Base-by-base conservation (phyloP, 192 early-diverging fungal species). In the Backusella mclennaniae region DNA sequence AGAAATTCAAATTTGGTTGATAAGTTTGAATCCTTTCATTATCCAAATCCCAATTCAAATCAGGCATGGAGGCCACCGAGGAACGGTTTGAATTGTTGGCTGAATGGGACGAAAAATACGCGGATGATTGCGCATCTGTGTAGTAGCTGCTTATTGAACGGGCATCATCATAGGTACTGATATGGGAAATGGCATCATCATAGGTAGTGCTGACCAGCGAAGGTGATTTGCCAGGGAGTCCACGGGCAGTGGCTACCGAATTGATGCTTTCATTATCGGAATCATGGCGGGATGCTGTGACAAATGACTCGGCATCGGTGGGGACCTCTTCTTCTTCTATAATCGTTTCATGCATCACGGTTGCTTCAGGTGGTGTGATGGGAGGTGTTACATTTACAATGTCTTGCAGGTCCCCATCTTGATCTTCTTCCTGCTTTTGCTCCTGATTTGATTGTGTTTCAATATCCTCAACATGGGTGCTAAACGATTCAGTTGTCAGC, bases 291-390 rank as follows among this genome's bases (percentile, higher is more conserved):
- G 41, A 46, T 7, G 70, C 70, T 0, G 70, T 71, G 39, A 71
- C 70, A 71, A 71, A 71, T 7, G 70, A 71, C 29, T 71, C 70
- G 21, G 70, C 14, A 44, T 71, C 70, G 29, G 70, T 71, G 15
- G 21, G 23, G 26, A 23, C 23, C 56, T 63, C 56, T 12, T 63
- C 56, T 29, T 63, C 56, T 31, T 63, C 56, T 29, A 26, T 0
- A 63, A 29, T 63, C 11, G 56, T 63, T 26, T 63, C 56, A 7
- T 63, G 56, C 9, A 63, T 63, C 11, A 63, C 12, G 26, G 12
- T 63, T 12, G 23, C 26, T 26, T 63, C 56, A 11, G 56, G 23
- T 63, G 56, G 56, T 4, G 23, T 9, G 11, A 23, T 29, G 12
- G 56, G 56, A 63, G 56, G 56, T 63, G 23, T 63, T 7, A 14